Evolutionary conservation across 2,329 filamentous ascomycete genomes (phyloP).

Genomic region (Aspergillus tubingensis): DNA sequence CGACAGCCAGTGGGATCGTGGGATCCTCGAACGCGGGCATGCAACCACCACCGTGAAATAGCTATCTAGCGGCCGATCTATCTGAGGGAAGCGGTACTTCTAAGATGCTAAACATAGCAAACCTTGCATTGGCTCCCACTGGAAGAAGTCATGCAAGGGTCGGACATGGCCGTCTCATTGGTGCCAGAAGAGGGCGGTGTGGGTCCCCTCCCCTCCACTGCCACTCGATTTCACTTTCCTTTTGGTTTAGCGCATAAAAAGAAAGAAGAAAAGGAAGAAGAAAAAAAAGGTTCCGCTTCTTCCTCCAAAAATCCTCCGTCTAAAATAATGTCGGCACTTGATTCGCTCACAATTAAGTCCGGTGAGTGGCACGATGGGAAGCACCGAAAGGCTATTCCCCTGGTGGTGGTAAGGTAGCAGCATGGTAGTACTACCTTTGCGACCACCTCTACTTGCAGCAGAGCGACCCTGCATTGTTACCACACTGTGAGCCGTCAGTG

Average conservation of each 20-base stretch:
- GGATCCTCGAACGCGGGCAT: too few species aligned
- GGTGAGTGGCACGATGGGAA: slow-evolving; percentile 21
- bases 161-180: slow-evolving; percentile 10
- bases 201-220: slow-evolving; percentile 9
- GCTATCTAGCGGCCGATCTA: slow-evolving; percentile 22
- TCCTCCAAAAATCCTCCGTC: slow-evolving; percentile 15
- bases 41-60: too few species aligned
- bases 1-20: background rate
- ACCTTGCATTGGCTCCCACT: slow-evolving; percentile 23
- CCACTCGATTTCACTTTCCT: background rate
- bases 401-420: slow-evolving; percentile 17
- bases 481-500: slow-evolving; percentile 14
- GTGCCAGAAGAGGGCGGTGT: slow-evolving; percentile 8
- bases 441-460: slow-evolving; percentile 14
- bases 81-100: background rate
- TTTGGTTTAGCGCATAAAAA: slow-evolving; percentile 4
- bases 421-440: slow-evolving; percentile 8
- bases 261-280: background rate
- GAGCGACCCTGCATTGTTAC: slow-evolving; percentile 38
- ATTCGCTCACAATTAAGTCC: slow-evolving; percentile 15
- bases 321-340: background rate
- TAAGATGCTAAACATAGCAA: slow-evolving; percentile 30
- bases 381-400: slow-evolving; percentile 14
- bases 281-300: background rate
- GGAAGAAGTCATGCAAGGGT: slow-evolving; percentile 15